phyloP scores from a whole-genome alignment of 1,139 yeast species.

The Casaregolazyma lundiana region DNA sequence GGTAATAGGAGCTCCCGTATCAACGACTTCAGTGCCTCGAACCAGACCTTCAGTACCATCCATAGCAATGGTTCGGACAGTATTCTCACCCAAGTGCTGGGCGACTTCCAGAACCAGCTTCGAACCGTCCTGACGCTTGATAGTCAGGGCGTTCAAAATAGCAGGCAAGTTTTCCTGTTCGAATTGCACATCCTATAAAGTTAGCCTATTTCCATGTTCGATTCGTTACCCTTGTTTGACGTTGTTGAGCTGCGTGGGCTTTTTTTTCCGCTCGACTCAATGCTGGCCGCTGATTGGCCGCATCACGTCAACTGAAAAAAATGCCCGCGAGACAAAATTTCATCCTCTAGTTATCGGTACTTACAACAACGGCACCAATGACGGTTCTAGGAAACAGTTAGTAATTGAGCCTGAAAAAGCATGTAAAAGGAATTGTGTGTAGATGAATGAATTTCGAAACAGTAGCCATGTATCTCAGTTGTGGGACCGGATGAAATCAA shows the following conservation, averaged over 20 bases:
- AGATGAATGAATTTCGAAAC: neutral
- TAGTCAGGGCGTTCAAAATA: conserved; percentile 92
- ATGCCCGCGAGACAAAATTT: conserved; percentile 6
- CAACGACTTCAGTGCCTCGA: conserved; percentile 88
- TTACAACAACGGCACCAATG: conserved; percentile 95
- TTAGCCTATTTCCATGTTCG: conserved; percentile 4
- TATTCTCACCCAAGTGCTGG: conserved; percentile 99
- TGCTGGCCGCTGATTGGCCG: conserved; percentile 16
- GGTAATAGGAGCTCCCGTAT: conserved; percentile 98
- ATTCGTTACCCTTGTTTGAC: neutral
- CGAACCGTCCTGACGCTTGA: conserved; percentile 58
- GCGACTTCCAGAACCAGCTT: conserved; percentile 94
- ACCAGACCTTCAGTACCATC: conserved; percentile 99
- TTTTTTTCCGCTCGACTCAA: neutral
- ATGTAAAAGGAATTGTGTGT: neutral
- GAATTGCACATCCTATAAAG: conserved; percentile 75
- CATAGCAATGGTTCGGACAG: conserved; percentile 99
- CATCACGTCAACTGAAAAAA: conserved; percentile 5
- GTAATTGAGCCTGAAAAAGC: neutral
- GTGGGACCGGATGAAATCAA: neutral
- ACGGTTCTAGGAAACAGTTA: conserved; percentile 60
- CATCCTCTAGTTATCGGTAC: conserved; percentile 17
- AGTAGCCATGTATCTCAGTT: neutral
- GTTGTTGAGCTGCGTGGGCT: neutral
- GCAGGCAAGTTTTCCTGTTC: conserved; percentile 97